These are phyloP conservation scores for Phytophthora syringae DNA, from an alignment of 352 stramenopile species.

Conservation along the genomic window DNA sequence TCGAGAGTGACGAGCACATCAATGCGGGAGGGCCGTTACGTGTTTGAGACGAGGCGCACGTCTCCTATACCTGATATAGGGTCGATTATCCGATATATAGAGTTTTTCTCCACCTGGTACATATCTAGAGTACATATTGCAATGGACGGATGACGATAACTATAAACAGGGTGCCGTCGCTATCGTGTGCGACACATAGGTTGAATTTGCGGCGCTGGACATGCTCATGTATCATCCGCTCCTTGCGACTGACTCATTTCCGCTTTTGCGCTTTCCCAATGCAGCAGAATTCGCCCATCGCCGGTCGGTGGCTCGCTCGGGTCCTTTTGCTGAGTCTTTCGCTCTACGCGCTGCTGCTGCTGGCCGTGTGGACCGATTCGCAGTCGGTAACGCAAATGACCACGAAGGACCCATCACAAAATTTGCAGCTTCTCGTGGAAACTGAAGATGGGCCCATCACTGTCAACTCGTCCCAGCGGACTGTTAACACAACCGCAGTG, in stretches of 20 bases:
- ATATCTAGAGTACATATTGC: too few relatives aligned
- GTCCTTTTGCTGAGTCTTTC: conserved; percentile 17
- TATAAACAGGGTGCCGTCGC: neutral
- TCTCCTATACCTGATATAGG: too few relatives aligned
- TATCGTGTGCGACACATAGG: neutral
- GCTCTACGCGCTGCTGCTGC: conserved; percentile 21
- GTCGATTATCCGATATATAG: too few relatives aligned
- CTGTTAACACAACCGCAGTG: conserved; percentile 4
- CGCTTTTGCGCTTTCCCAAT: conserved; percentile 11
- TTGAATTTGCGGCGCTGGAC: neutral
- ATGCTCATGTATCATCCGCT: conserved; percentile 11
- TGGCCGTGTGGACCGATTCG: conserved; percentile 13
- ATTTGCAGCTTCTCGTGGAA: conserved; percentile 15
- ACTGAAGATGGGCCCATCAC: neutral
- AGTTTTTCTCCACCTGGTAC: too few relatives aligned
- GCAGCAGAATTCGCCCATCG: conserved; percentile 18
- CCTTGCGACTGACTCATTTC: conserved; percentile 17
- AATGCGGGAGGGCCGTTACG: too few relatives aligned
- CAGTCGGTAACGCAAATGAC: neutral
- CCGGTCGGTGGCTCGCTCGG: conserved; percentile 24
- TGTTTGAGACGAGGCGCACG: too few relatives aligned
- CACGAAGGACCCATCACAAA: neutral
- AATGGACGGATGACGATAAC: too few relatives aligned
- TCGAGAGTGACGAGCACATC: neutral
- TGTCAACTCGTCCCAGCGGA: conserved; percentile 8